Evolutionary conservation across 805 yeast species (phyloP).

Genomic region (Yamadazyma philogaea): DNA sequence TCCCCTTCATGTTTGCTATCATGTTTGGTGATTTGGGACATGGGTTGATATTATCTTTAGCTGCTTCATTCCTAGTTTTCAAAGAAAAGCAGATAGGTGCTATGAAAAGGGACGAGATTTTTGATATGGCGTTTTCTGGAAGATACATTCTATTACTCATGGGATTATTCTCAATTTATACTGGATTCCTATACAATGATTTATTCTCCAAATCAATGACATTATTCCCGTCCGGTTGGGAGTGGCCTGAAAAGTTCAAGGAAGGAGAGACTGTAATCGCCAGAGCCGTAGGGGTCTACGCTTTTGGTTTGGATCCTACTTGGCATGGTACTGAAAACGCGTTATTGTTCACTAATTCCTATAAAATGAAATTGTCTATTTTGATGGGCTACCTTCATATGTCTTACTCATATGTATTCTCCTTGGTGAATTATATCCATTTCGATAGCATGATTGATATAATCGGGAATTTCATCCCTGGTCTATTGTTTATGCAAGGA

Average conservation of each 20-base stretch:
- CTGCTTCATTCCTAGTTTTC: slow-evolving; percentile 66
- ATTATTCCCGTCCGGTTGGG: slow-evolving; percentile 86
- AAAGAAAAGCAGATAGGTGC: slow-evolving; percentile 69
- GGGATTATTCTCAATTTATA: slow-evolving; percentile 95
- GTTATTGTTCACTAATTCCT: slow-evolving; percentile 86
- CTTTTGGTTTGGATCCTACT: slow-evolving; percentile 84
- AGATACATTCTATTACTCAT: slow-evolving; percentile 85
- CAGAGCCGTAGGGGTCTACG: slow-evolving; percentile 43
- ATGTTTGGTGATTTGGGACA: slow-evolving; percentile 99
- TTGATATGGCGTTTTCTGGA: slow-evolving; percentile 94
- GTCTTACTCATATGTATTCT: slow-evolving; percentile 84
- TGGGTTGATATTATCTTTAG: slow-evolving; percentile 77
- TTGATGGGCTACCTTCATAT: slow-evolving; percentile 93
- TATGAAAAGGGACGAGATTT: slow-evolving; percentile 83
- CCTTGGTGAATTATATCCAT: slow-evolving; percentile 72
- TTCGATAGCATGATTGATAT: slow-evolving; percentile 76
- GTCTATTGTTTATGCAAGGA: slow-evolving; percentile 91
- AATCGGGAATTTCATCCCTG: slow-evolving; percentile 91
- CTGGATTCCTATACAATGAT: slow-evolving; percentile 93
- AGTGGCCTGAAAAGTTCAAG: slow-evolving; percentile 76
- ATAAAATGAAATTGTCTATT: slow-evolving; percentile 94
- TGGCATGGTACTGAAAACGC: slow-evolving; percentile 98
- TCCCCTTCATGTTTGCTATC: slow-evolving; percentile 97
- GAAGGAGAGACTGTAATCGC: slow-evolving; percentile 48
- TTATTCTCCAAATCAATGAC: slow-evolving; percentile 89